These are phyloP conservation scores for Peniophora sp. DNA, from an alignment of 1,284 basidiomycete species.

Conservation along the genomic window DNA sequence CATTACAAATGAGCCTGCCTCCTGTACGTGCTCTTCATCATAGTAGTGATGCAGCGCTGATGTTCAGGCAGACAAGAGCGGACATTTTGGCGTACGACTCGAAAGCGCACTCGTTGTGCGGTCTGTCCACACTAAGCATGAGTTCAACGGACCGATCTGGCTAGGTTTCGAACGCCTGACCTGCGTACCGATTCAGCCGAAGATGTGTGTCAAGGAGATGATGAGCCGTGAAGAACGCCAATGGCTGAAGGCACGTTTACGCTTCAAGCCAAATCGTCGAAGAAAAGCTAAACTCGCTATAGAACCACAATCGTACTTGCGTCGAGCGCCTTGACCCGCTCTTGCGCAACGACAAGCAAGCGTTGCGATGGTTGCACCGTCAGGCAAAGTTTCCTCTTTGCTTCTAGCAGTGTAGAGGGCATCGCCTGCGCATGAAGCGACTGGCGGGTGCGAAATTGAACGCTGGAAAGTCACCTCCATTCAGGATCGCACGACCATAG, in stretches of 20 bases:
- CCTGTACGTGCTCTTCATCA: constrained; percentile 48
- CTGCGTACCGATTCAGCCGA: constrained; percentile 89
- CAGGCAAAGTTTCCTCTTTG: constrained; percentile 39
- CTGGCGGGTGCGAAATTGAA: too few species aligned
- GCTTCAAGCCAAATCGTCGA: neutral
- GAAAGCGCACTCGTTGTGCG: constrained; percentile 77
- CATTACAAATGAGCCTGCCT: constrained; percentile 84
- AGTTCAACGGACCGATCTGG: constrained; percentile 71
- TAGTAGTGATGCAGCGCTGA: constrained; percentile 19
- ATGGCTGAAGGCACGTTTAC: constrained; percentile 72
- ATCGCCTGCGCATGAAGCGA: too few species aligned
- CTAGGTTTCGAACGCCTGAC: constrained; percentile 86
- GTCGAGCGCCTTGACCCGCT: constrained; percentile 64
- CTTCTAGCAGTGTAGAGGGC: too few species aligned
- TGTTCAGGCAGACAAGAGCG: constrained; percentile 54
- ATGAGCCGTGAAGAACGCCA: constrained; percentile 80
- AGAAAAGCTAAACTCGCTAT: neutral
- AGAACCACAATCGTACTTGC: constrained; percentile 83
- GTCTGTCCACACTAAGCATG: constrained; percentile 57
- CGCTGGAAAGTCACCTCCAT: too few species aligned
- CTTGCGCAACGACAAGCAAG: constrained; percentile 73
- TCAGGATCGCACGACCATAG: too few species aligned
- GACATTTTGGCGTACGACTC: constrained; percentile 84
- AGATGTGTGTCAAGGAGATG: constrained; percentile 81
- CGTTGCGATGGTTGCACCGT: constrained; percentile 73